Evolutionary conservation across 306 rosid genomes (phyloP).

Genomic region (Fagus crenata): DNA sequence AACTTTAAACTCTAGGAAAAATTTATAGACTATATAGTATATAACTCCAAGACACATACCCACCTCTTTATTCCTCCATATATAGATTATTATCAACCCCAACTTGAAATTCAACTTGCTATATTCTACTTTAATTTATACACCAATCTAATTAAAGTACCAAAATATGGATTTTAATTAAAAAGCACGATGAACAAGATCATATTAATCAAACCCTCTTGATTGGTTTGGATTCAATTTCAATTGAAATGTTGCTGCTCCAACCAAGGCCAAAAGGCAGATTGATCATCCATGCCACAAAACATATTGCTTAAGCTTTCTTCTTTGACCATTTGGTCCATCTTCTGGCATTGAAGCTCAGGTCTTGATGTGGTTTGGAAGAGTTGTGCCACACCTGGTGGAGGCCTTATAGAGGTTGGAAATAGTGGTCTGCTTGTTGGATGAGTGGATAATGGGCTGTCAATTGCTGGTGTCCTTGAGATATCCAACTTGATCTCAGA

Average conservation of each 20-base stretch:
- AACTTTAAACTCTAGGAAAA: too few relatives aligned
- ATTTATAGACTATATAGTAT: not conserved
- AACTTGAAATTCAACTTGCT: conserved; percentile 47
- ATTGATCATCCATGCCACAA: conserved; percentile 84
- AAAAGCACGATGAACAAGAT: conserved; percentile 36
- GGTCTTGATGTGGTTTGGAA: conserved; percentile 76
- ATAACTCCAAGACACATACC: conserved; percentile 28
- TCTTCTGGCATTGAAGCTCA: conserved; percentile 66
- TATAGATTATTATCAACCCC: conserved; percentile 33
- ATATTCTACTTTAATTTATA: conserved; percentile 62
- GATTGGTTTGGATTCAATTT: conserved; percentile 34
- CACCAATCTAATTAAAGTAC: conserved; percentile 37
- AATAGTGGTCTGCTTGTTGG: conserved; percentile 57
- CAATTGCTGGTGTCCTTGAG: conserved; percentile 81
- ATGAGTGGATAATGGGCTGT: conserved; percentile 70
- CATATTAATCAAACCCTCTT: conserved; percentile 36
- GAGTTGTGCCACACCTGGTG: conserved; percentile 64
- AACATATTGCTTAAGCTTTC: conserved; percentile 87
- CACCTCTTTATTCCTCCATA: conserved; percentile 48
- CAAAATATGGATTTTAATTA: conserved; percentile 39
- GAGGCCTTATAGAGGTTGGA: conserved; percentile 63
- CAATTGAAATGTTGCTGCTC: conserved; percentile 89
- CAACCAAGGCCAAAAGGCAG: conserved; percentile 99
- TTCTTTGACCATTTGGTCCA: conserved; percentile 73
- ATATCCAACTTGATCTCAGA: conserved; percentile 91